Evolutionary conservation across 345 rosid species (phyloP).

Genomic region (Citrus unshiu): DNA sequence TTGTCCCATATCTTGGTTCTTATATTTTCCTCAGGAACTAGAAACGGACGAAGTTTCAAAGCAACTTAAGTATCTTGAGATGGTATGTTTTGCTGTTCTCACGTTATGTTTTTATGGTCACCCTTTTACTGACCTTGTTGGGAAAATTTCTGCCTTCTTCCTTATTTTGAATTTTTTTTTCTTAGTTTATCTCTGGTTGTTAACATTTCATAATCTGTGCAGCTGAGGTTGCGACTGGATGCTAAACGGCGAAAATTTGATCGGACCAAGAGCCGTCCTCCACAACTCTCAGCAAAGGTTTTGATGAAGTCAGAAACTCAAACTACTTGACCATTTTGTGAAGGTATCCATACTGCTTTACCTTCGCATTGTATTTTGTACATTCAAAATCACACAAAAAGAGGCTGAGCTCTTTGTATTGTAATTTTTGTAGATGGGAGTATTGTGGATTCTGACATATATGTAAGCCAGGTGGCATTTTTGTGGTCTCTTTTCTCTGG

Average conservation of each 20-base stretch:
- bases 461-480: neutral
- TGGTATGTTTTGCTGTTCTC: constrained; percentile 41
- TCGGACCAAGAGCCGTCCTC: neutral
- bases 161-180: neutral
- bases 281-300: neutral
- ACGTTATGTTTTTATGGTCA: neutral
- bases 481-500: neutral
- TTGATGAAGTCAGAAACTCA: neutral
- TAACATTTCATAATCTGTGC: constrained; percentile 22
- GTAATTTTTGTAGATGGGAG: constrained; percentile 4
- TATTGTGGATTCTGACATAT: neutral
- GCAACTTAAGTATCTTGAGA: constrained; percentile 72
- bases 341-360: neutral
- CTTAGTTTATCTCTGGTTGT: neutral
- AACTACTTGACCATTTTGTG: neutral
- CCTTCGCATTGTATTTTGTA: neutral
- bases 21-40: constrained; percentile 59
- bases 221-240: constrained; percentile 56
- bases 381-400: neutral
- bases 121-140: neutral
- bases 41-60: constrained; percentile 69
- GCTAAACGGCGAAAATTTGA: constrained; percentile 36
- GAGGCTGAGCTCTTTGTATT: neutral
- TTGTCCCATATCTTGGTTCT: constrained; percentile 4
- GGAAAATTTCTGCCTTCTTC: neutral